Conservation (phyloP, 129 eudicot species). For the Flaveria ramosissima region DNA sequence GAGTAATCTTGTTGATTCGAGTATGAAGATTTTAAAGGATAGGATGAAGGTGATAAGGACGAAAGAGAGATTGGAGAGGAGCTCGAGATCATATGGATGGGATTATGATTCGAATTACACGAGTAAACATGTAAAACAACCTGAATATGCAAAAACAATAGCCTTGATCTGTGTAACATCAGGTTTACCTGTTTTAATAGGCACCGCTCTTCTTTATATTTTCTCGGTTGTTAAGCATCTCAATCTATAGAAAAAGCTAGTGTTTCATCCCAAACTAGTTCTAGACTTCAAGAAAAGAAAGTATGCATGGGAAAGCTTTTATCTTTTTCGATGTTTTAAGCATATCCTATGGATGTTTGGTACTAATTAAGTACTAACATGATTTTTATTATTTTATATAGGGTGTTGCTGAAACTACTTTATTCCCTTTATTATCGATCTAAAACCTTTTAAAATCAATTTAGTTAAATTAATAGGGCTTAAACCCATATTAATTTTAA, state of each 20-base stretch:
- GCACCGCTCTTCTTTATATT: conserved; percentile 37
- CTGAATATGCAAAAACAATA: conserved; percentile 11
- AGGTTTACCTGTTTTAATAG: conserved; percentile 35
- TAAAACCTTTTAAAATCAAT: too few species aligned
- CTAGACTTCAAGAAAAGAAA: too few species aligned
- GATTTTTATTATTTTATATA: too few species aligned
- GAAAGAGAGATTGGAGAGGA: conserved; percentile 36
- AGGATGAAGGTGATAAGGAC: not conserved
- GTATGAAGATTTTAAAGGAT: too few species aligned
- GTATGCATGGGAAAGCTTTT: not conserved
- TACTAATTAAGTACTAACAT: too few species aligned
- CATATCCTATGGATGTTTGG: not conserved
- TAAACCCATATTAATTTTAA: too few species aligned
- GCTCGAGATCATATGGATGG: conserved; percentile 26
- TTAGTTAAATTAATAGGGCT: too few species aligned
- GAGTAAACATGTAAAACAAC: conserved; percentile 16
- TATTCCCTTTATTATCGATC: too few species aligned
- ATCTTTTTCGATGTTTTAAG: not conserved
- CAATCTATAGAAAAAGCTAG: too few species aligned
- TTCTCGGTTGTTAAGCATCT: conserved; percentile 40
- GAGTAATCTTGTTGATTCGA: too few species aligned
- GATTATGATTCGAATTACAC: conserved; percentile 22
- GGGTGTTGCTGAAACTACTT: too few species aligned
- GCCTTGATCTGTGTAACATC: conserved; percentile 34
- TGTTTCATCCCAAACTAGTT: too few species aligned